Evolutionary conservation across 1,284 basidiomycete genomes (phyloP).

Genomic region (Trichosporon inkin): DNA sequence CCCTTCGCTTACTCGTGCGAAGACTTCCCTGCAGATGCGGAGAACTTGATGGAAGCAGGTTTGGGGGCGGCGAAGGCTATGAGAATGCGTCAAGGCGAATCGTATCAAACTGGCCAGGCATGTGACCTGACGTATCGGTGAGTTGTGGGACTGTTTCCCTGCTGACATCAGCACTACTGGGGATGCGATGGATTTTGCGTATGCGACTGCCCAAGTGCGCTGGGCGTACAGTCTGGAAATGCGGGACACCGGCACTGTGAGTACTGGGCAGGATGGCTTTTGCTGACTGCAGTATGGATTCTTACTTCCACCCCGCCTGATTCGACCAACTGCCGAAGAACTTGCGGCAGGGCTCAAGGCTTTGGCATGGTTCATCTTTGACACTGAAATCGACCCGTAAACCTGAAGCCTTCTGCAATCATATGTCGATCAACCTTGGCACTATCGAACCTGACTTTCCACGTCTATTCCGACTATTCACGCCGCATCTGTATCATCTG

Average conservation of each 20-base stretch:
- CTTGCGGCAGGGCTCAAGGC: constrained; percentile 62
- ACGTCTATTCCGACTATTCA: neutral
- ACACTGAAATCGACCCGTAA: constrained; percentile 32
- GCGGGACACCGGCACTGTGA: constrained; percentile 73
- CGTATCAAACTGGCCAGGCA: constrained; percentile 60
- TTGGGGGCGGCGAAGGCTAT: constrained; percentile 66
- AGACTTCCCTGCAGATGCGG: constrained; percentile 65
- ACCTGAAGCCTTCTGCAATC: neutral
- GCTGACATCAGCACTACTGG: constrained; percentile 53
- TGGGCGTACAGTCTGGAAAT: constrained; percentile 74
- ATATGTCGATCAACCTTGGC: neutral
- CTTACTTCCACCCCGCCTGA: constrained; percentile 65
- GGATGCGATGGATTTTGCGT: constrained; percentile 73
- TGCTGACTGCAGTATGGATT: constrained; percentile 65
- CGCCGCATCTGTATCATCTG: neutral
- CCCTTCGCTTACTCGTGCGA: constrained; percentile 74
- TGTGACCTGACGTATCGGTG: constrained; percentile 65
- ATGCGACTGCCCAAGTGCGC: constrained; percentile 61
- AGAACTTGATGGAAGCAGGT: constrained; percentile 74
- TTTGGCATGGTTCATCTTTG: constrained; percentile 63
- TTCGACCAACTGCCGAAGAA: constrained; percentile 74
- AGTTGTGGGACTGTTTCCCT: constrained; percentile 23
- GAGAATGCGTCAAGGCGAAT: constrained; percentile 56
- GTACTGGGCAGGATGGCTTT: constrained; percentile 33
- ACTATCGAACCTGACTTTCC: neutral